Conservation (phyloP, 2,329 filamentous ascomycete genomes). For the Tolypocladium ophioglossoides region DNA sequence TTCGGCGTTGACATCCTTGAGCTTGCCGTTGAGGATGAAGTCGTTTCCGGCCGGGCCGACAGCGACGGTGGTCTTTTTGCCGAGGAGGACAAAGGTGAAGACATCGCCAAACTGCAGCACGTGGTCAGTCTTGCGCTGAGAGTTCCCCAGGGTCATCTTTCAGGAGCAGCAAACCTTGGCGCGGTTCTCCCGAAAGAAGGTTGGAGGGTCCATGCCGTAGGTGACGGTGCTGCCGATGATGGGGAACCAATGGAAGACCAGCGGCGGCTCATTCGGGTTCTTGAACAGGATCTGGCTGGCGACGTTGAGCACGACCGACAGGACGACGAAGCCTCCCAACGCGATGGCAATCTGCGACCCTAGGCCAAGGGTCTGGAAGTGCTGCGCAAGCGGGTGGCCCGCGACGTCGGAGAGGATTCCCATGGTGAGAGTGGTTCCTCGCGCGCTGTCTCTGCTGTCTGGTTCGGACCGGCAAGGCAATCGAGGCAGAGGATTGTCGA, state of each 20-base stretch:
- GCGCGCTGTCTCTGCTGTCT: neutral
- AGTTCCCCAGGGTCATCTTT: neutral
- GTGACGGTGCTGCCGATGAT: slow-evolving; percentile 83
- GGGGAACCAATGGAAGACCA: slow-evolving; percentile 75
- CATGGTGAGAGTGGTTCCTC: slow-evolving; percentile 28
- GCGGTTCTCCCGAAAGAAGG: slow-evolving; percentile 69
- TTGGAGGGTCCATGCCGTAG: slow-evolving; percentile 90
- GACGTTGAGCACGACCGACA: slow-evolving; percentile 68
- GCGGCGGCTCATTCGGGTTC: slow-evolving; percentile 69
- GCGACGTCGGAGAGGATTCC: slow-evolving; percentile 43
- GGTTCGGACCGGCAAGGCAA: neutral
- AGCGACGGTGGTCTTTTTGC: slow-evolving; percentile 81
- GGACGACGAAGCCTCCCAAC: slow-evolving; percentile 31
- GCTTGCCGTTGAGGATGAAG: slow-evolving; percentile 84
- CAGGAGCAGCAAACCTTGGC: slow-evolving; percentile 50
- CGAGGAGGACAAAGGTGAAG: slow-evolving; percentile 81
- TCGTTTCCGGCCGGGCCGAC: slow-evolving; percentile 77
- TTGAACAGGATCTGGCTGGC: slow-evolving; percentile 68
- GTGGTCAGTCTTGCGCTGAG: slow-evolving; percentile 22
- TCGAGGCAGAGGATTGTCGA: neutral
- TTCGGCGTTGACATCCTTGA: slow-evolving; percentile 81
- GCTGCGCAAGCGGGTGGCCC: slow-evolving; percentile 37
- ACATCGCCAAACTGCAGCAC: slow-evolving; percentile 65
- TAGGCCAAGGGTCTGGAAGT: slow-evolving; percentile 36
- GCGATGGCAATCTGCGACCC: slow-evolving; percentile 36